Conservation (phyloP, 2,329 filamentous ascomycete species). For the Colletotrichum salicis region DNA sequence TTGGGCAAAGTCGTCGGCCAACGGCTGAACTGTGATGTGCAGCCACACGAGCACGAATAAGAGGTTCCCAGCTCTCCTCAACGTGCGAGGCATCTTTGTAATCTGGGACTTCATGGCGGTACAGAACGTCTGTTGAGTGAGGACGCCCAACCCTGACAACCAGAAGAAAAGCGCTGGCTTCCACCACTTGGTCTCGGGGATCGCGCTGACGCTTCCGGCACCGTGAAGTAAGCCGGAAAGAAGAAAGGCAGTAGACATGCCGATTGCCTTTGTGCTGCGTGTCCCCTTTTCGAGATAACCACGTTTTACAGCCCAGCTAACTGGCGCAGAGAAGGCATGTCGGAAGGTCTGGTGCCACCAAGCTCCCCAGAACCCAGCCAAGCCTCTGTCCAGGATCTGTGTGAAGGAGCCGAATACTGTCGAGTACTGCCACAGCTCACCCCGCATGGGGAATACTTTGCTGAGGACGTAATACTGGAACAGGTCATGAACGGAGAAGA, state of each 20-base stretch:
- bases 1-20: slow-evolving; percentile 81
- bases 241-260: slow-evolving; percentile 66
- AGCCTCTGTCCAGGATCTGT: slow-evolving; percentile 72
- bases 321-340: slow-evolving; percentile 73
- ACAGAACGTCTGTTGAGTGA: slow-evolving; percentile 63
- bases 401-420: slow-evolving; percentile 65
- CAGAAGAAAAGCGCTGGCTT: slow-evolving; percentile 76
- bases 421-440: slow-evolving; percentile 64
- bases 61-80: slow-evolving; percentile 68
- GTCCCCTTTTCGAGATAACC: slow-evolving; percentile 52
- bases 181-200: slow-evolving; percentile 64
- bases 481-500: slow-evolving; percentile 71
- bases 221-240: slow-evolving; percentile 78
- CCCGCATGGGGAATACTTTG: slow-evolving; percentile 61
- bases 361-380: slow-evolving; percentile 83
- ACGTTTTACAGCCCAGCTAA: slow-evolving; percentile 55
- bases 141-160: slow-evolving; percentile 73
- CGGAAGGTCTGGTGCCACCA: slow-evolving; percentile 96
- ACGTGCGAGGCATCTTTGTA: slow-evolving; percentile 52
- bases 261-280: slow-evolving; percentile 45
- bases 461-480: slow-evolving; percentile 61
- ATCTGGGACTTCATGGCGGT: slow-evolving; percentile 46
- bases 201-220: slow-evolving; percentile 73
- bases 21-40: slow-evolving; percentile 68
- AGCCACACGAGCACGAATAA: slow-evolving; percentile 74